Base-by-base conservation (phyloP, 2,329 filamentous ascomycete species). In the Exophiala sp. region DNA sequence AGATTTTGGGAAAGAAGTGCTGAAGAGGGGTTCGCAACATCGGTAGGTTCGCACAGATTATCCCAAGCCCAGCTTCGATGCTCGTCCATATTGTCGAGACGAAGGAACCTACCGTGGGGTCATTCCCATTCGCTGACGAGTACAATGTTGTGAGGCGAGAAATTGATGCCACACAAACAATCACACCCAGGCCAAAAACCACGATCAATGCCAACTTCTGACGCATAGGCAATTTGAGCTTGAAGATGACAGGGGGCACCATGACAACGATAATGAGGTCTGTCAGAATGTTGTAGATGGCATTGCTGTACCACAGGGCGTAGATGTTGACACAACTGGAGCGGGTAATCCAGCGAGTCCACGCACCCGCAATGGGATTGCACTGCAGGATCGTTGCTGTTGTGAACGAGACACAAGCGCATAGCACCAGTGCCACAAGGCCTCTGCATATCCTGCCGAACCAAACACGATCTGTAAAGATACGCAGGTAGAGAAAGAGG, bases 401-500 rank as follows among this genome's bases (percentile, higher is more conserved):
- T 1, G 73, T 70, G 3, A 75, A 74, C n/a, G 71, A 72, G 5
- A 77, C 55, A 60, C 72, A 76, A 64, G 76, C 81, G n/a, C 68
- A 64, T 9, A 72, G 16, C 12, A 81, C 70, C 48, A 79, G 65
- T 43, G 61, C 62, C 18, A 78, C 64, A 35, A 79, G 64, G 12
- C 67, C 52, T 52, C 72, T 72, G 54, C 73, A 78, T 34, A 71
- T 65, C 2, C 70, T 67, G 7, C 73, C 71, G 59, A 81, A 81
- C 65, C 69, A 74, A 42, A 56, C 38, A 21, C 53, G 68, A 43
- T 76, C 70, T 18, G 76, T 68, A 54, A 82, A 82, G 43, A 81
- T 78, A 21, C 78, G 76, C 18, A 79, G 75, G 60, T 81, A 83
- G 14, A 82, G 71, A 2, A 79, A 66, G 5, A 81, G 64, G 47